Percentiles rank a stretch among this genome's conserved stretches.
phyloP scores from a whole-genome alignment of 441 rosid species.

The Gossypium aridum region DNA sequence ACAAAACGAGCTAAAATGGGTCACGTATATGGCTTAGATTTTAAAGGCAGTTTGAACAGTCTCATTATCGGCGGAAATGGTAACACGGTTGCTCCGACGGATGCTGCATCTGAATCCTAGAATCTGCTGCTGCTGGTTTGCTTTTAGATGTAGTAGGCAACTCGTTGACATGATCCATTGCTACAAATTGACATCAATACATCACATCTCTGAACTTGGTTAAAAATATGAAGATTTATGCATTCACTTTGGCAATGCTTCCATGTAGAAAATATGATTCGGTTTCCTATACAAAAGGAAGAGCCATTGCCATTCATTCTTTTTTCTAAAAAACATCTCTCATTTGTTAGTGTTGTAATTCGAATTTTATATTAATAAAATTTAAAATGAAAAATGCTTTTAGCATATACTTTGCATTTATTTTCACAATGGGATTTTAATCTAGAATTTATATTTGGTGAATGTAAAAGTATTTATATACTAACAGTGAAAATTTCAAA shows the following conservation, averaged over 20 bases:
- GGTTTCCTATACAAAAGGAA: not conserved
- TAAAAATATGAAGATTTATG: not conserved
- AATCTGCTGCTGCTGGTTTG: not conserved
- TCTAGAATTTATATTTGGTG: not conserved
- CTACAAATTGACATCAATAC: not conserved
- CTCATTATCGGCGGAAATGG: slow-evolving; percentile 15
- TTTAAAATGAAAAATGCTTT: not conserved
- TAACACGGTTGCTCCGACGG: not conserved
- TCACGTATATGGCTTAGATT: slow-evolving; percentile 54
- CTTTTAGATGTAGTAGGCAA: not conserved
- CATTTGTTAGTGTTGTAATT: not conserved
- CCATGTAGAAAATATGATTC: not conserved
- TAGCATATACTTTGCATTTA: not conserved
- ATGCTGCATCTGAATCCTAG: slow-evolving; percentile 16
- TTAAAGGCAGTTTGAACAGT: slow-evolving; percentile 26
- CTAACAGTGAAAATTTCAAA: no score
- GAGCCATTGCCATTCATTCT: not conserved
- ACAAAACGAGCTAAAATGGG: slow-evolving; percentile 69
- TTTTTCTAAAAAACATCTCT: not conserved
- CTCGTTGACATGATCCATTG: not conserved
- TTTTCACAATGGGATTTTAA: no score
- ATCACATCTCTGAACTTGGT: not conserved
- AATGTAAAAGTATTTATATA: no score
- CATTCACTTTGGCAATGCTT: not conserved
- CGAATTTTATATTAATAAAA: not conserved